Percentiles rank a stretch among this genome's conserved stretches.
These are phyloP conservation scores for Phaffia australis DNA, from an alignment of 768 basidiomycete genomes.

Conservation along the genomic window DNA sequence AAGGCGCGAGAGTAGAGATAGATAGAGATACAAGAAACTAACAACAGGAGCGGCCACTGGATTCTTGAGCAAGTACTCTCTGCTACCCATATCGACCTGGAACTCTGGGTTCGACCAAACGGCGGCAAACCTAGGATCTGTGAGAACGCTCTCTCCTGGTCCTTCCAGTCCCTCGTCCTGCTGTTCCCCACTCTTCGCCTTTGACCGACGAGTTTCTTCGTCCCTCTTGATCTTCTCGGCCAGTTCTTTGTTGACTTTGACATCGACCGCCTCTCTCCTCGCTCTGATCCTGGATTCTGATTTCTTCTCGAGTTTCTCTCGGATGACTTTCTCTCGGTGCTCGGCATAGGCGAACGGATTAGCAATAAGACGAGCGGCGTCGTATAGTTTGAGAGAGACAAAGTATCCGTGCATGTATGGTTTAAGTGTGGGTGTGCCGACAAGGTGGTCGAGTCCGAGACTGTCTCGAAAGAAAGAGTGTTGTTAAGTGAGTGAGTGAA, in stretches of 20 bases:
- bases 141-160: conserved; percentile 47
- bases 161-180: conserved; percentile 23
- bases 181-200: conserved; percentile 28
- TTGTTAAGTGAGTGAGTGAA: background rate
- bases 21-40: conserved; percentile 30
- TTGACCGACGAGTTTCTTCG: conserved; percentile 38
- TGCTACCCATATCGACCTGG: conserved; percentile 72
- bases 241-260: conserved; percentile 70
- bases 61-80: conserved; percentile 87
- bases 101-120: conserved; percentile 88
- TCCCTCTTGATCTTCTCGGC: conserved; percentile 65
- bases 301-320: conserved; percentile 83
- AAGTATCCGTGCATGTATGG: conserved; percentile 99
- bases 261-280: conserved; percentile 48
- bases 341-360: conserved; percentile 95
- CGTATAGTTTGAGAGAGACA: conserved; percentile 86
- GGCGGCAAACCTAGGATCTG: conserved; percentile 77
- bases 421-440: conserved; percentile 89
- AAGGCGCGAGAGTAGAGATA: background rate
- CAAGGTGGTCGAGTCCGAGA: conserved; percentile 84
- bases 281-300: conserved; percentile 84
- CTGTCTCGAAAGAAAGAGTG: conserved; percentile 40
- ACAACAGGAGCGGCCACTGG: conserved; percentile 54
- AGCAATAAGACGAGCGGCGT: conserved; percentile 85
- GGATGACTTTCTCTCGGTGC: conserved; percentile 75